Evolutionary conservation across 1,139 yeast species (phyloP).

Genomic region (Yamadazyma sp.): DNA sequence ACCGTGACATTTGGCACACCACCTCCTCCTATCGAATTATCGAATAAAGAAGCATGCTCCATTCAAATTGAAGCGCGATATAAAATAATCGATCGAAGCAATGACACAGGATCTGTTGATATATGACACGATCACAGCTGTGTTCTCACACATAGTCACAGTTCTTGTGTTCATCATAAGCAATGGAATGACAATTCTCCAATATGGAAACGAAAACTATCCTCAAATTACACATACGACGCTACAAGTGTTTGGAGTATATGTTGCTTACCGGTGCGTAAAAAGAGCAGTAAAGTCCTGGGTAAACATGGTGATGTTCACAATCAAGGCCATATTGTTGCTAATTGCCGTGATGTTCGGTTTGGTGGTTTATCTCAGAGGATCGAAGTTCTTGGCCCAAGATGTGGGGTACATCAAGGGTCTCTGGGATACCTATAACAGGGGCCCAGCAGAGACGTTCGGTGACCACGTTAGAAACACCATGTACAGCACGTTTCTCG

Average conservation of each 20-base stretch:
- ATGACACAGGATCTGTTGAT: neutral
- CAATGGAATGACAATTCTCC: slow-evolving; percentile 8
- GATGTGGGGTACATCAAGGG: slow-evolving; percentile 17
- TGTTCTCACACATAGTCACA: slow-evolving; percentile 8
- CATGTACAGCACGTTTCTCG: neutral
- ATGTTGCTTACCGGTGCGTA: slow-evolving; percentile 11
- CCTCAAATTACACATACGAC: slow-evolving; percentile 10
- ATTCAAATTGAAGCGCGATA: no score
- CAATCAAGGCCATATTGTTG: slow-evolving; percentile 20
- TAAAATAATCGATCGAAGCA: no score
- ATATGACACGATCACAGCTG: neutral
- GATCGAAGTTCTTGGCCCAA: slow-evolving; percentile 19
- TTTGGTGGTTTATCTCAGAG: slow-evolving; percentile 20
- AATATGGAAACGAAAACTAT: slow-evolving; percentile 9
- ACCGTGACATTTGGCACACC: no score
- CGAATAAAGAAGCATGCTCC: no score
- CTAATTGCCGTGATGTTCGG: slow-evolving; percentile 13
- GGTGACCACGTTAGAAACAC: neutral
- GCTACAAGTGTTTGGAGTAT: slow-evolving; percentile 8
- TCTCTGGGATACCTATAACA: neutral
- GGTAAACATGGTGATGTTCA: slow-evolving; percentile 23
- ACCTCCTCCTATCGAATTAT: no score
- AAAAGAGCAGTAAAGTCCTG: slow-evolving; percentile 18
- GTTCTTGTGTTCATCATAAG: slow-evolving; percentile 12
- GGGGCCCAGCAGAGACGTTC: neutral